Base-by-base conservation (phyloP, 306 rosid genomes). In the Corylus americana region DNA sequence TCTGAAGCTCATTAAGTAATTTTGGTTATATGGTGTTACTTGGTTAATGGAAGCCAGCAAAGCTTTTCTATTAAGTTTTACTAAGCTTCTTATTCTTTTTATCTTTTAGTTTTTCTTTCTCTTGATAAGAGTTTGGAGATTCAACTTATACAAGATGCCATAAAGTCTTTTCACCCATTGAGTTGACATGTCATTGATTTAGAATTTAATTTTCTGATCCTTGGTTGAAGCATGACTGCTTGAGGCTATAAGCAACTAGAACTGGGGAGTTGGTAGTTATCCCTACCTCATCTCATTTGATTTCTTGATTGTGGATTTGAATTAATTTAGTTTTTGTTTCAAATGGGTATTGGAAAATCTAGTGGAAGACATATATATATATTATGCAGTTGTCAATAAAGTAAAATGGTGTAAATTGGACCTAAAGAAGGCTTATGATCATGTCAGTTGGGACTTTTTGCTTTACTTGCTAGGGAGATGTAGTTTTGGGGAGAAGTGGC, bases 121-220 rank as follows among this genome's bases (percentile, higher is more conserved):
- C 71, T 83, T 62, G 67, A 16, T 74, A 55, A 74, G 81, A 74
- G 69, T 48, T 16, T 68, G 79, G 59, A 49, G 45, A 68, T 42
- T 54, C 18, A 59, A 74, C 68, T 16, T 42, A 27, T 55, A 29
- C 71, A 55, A 64, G 50, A 37, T 71, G 35, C 75, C 70, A 64
- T 64, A 16, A 54, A 16, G 70, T 71, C 25, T 48, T 78, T 22
- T 63, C 71, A 57, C 66, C 69, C 70, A 49, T 55, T 45, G 72
- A 61, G 53, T 72, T 48, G 48, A 70, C 63, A 58, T 49, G 55
- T 77, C 27, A n/a, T 57, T 77, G 44, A 54, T 74, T 49, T 54
- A 49, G 74, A 78, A 42, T 42, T 35, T 71, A 42, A 75, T 54
- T 47, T 59, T 74, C 71, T 71, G 73, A 54, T 45, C 77, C 54